Evolutionary conservation across 148 eudicot genomes (phyloP).

Genomic region (Beta vulgaris): DNA sequence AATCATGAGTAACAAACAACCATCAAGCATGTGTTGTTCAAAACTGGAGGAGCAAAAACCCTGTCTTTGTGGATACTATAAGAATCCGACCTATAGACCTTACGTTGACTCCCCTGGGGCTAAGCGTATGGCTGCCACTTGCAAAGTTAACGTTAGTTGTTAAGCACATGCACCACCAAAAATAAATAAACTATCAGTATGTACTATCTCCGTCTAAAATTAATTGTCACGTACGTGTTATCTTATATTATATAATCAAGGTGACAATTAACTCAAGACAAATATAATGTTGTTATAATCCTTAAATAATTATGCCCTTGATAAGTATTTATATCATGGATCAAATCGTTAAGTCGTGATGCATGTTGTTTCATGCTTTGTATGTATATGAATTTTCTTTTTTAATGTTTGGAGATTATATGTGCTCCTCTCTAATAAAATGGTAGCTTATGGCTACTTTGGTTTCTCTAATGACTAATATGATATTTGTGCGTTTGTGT

Average conservation of each 20-base stretch:
- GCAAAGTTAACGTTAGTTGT: constrained; percentile 27
- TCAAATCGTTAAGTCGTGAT: background rate
- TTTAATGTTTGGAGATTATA: background rate
- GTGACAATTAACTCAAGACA: background rate
- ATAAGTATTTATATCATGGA: too few relatives aligned
- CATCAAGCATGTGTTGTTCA: constrained; percentile 39
- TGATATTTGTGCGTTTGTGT: too few relatives aligned
- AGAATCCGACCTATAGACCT: constrained; percentile 35
- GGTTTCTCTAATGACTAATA: too few relatives aligned
- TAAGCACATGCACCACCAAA: background rate
- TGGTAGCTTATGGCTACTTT: background rate
- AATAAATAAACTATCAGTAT: too few relatives aligned
- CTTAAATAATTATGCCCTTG: too few relatives aligned
- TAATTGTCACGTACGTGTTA: background rate
- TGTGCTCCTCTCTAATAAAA: background rate
- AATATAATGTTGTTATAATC: too few relatives aligned
- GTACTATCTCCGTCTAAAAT: background rate
- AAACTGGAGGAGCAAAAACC: constrained; percentile 39
- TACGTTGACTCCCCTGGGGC: constrained; percentile 49
- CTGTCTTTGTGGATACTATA: constrained; percentile 54
- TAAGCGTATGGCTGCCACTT: constrained; percentile 32
- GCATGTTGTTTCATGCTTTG: too few relatives aligned
- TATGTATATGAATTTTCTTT: too few relatives aligned
- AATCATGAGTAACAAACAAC: constrained; percentile 22
- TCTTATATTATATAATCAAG: background rate